A percentile compares a stretch with the other conserved stretches of the same genome.
Evolutionary conservation across 2,329 filamentous ascomycete species (phyloP).

Genomic region (Cercospora nicotianae): DNA sequence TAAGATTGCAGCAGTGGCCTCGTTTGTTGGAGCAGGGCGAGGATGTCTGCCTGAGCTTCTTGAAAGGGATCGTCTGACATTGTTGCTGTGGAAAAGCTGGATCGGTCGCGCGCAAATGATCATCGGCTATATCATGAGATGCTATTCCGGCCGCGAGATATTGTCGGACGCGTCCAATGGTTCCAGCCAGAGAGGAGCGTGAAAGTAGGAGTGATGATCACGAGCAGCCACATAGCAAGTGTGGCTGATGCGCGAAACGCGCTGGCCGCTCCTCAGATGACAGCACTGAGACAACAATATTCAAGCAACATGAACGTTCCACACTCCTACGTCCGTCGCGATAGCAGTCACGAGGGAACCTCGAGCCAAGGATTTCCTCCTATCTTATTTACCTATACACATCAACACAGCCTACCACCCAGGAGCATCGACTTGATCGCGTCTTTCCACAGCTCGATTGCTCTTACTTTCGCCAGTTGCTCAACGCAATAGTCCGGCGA

Average conservation of each 20-base stretch:
- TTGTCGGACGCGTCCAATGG: neutral
- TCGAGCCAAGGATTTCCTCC: neutral
- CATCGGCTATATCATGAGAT: slow-evolving; percentile 6
- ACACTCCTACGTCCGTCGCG: neutral
- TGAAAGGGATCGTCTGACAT: slow-evolving; percentile 51
- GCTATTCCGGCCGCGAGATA: neutral
- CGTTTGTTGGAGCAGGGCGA: slow-evolving; percentile 74
- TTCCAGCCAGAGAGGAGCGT: neutral
- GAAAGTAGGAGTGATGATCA: neutral
- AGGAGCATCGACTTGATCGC: too few species aligned
- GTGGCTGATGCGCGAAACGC: neutral
- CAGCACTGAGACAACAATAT: neutral
- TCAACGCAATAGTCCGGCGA: neutral
- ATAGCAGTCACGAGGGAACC: neutral
- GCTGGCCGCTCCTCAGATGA: neutral
- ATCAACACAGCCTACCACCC: too few species aligned
- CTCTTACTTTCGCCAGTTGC: neutral
- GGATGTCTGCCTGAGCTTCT: slow-evolving; percentile 68
- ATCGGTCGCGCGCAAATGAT: neutral
- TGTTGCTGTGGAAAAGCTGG: neutral
- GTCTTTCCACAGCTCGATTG: too few species aligned
- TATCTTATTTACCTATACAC: too few species aligned
- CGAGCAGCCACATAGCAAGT: neutral
- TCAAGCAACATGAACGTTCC: neutral
- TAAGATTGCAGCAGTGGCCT: slow-evolving; percentile 91